phyloP scores from a whole-genome alignment of 1,139 yeast genomes.

The Candida albicans region DNA sequence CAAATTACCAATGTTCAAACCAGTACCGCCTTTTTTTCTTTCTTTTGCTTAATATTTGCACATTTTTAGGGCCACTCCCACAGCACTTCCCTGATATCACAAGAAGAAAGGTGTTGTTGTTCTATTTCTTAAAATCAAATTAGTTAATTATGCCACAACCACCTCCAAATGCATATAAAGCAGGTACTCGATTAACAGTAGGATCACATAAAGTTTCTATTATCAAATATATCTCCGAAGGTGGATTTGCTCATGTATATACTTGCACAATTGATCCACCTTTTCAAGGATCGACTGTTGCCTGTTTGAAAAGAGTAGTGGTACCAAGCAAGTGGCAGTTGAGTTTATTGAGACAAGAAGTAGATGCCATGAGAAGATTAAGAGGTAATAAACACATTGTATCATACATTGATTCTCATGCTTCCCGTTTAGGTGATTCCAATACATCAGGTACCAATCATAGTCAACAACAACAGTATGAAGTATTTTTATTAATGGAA shows the following conservation, averaged over 20 bases:
- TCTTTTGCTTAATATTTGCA: no score
- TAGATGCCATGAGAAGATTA: conserved; percentile 80
- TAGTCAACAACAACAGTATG: conserved; percentile 56
- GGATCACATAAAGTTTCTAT: conserved; percentile 63
- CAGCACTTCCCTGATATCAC: no score
- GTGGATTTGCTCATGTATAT: conserved; percentile 82
- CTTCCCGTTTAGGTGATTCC: conserved; percentile 54
- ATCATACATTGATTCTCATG: conserved; percentile 91
- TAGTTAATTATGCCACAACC: conserved; percentile 12
- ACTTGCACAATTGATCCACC: conserved; percentile 58
- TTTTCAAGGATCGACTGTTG: conserved; percentile 46
- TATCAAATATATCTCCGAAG: conserved; percentile 62
- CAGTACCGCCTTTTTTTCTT: no score
- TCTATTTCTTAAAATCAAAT: background rate
- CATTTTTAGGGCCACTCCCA: no score
- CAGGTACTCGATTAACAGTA: conserved; percentile 63
- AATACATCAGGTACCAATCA: conserved; percentile 5
- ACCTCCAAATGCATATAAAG: conserved; percentile 59
- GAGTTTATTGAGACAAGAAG: conserved; percentile 70
- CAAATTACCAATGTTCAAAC: no score
- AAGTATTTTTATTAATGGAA: conserved; percentile 91
- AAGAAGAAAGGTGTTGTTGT: no score
- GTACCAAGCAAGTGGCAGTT: conserved; percentile 74
- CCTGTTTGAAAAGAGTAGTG: conserved; percentile 72
- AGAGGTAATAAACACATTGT: conserved; percentile 79